Conservation (phyloP, 2,329 filamentous ascomycete species). For the Arthrinium puccinioides region DNA sequence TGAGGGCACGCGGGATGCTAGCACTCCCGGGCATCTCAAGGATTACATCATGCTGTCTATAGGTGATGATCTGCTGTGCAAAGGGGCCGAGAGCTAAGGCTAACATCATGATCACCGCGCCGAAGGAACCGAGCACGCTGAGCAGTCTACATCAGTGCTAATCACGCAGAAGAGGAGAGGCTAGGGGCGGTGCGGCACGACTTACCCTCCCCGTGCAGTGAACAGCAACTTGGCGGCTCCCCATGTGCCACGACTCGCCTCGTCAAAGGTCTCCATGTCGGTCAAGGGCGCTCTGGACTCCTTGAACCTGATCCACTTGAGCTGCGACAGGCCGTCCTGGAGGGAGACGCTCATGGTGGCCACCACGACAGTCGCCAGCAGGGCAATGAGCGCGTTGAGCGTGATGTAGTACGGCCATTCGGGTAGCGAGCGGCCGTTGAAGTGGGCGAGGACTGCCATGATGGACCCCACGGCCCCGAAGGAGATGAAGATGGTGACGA, state of each 20-base stretch:
- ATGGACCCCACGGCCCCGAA: slow-evolving; percentile 19
- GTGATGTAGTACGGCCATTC: slow-evolving; percentile 25
- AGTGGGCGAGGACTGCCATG: slow-evolving; percentile 20
- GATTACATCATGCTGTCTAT: too few species aligned
- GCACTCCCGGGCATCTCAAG: slow-evolving; percentile 16
- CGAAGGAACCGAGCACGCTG: slow-evolving; percentile 20
- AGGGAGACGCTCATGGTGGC: slow-evolving; percentile 21
- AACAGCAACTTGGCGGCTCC: slow-evolving; percentile 20
- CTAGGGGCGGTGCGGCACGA: background rate
- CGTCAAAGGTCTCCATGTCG: slow-evolving; percentile 25
- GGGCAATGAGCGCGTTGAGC: slow-evolving; percentile 23
- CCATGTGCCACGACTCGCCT: slow-evolving; percentile 23
- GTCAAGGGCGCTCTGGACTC: slow-evolving; percentile 17
- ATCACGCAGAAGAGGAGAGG: too few species aligned
- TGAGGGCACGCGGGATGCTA: slow-evolving; percentile 17
- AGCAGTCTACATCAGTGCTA: background rate
- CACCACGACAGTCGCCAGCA: slow-evolving; percentile 21
- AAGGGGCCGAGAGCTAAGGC: slow-evolving; percentile 22
- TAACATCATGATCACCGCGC: slow-evolving; percentile 18
- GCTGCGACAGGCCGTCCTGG: slow-evolving; percentile 21
- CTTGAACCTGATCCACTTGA: slow-evolving; percentile 26
- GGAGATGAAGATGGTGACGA: slow-evolving; percentile 17
- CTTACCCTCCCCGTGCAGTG: slow-evolving; percentile 20
- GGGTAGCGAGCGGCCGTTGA: slow-evolving; percentile 17
- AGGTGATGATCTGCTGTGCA: slow-evolving; percentile 23